Evolutionary conservation across 1,284 basidiomycete species (phyloP), one percentile per base, ranked within the genome.

Genomic region (Trichosporon sp.): DNA sequence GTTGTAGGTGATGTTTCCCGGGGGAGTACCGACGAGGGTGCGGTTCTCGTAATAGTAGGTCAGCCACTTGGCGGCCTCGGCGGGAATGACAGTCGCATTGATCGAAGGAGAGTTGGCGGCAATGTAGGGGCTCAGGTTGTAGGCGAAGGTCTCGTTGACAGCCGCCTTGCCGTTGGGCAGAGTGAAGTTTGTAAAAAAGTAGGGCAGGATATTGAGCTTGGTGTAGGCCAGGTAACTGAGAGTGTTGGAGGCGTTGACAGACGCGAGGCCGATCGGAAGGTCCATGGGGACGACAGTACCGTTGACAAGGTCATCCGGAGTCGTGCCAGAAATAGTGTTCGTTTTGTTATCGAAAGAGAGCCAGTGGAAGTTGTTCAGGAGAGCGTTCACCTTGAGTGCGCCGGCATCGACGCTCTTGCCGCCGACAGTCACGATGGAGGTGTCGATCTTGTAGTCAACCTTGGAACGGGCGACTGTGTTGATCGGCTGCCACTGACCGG

Each of bases 281-380:
- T 81, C 74, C 11, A 82, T 72, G 1, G 83, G 78, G 51, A 79
- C 77, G 73, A 77, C 75, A 5, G 82, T 84, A 19, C 84, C 81
- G 71, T 86, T 85, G 74, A 79, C 76, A 68, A 85, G 82, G 4
- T 73, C 70, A 68, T 86, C 78, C 1, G 87, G 86, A 11, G 86
- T 79, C 0, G 77, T 80, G 40, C 86, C 79, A 26, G 71, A 71
- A 65, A 84, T 46, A 0, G 76, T 77, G 64, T 76, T 71, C 10
- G 77, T 78, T 14, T 77, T 70, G 48, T 80, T 84, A 73, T 86
- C 80, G 69, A 81, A 83, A 0, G 79, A 76, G 46, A 87, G 80
- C 85, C 85, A 87, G 5, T 79, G 63, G 61, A 78, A 78, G 40
- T 80, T 75, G 64, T 74, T 74, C 12, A 79, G 74, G 66, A 84